Percentiles rank a stretch among this genome's conserved stretches.
Conservation (phyloP, 495 filamentous ascomycete genomes). For the Penicillium paxilli region DNA sequence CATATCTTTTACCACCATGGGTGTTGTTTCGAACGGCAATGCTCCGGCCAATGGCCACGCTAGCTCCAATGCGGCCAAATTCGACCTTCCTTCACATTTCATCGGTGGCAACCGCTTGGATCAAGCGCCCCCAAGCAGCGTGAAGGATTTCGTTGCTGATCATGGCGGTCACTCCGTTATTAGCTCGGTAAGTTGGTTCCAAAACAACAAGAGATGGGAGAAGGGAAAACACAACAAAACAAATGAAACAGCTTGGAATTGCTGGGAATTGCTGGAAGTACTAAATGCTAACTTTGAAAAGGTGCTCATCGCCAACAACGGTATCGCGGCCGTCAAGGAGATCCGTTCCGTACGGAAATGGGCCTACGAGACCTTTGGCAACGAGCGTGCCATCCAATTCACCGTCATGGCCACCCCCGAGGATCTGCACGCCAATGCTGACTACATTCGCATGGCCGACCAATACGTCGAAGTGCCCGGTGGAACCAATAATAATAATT, state of each 20-base stretch:
- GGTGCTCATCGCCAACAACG: conserved; percentile 99
- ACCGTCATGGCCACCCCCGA: conserved; percentile 99
- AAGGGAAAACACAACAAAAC: not conserved
- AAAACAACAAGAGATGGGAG: not conserved
- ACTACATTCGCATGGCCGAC: conserved; percentile 99
- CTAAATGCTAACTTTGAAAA: conserved; percentile 31
- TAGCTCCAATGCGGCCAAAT: conserved; percentile 69
- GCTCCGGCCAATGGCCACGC: conserved; percentile 51
- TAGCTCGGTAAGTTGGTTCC: conserved; percentile 73
- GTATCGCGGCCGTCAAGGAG: conserved; percentile 99
- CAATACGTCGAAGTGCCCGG: conserved; percentile 99
- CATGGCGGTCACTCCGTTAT: conserved; percentile 97
- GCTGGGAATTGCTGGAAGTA: not conserved
- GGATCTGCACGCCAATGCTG: conserved; percentile 94
- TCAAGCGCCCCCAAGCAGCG: conserved; percentile 71
- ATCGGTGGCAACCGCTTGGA: conserved; percentile 89
- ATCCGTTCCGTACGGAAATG: conserved; percentile 99
- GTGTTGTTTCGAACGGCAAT: conserved; percentile 35
- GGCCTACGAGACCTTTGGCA: conserved; percentile 99
- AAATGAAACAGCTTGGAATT: too few species aligned
- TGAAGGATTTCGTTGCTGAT: conserved; percentile 91
- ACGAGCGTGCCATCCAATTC: conserved; percentile 97
- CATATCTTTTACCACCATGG: conserved; percentile 34
- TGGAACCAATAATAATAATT: conserved; percentile 99
- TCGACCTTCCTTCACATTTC: conserved; percentile 85